These are phyloP conservation scores for Exophiala dermatitidis DNA, from an alignment of 2,329 filamentous ascomycete species.

Conservation along the genomic window DNA sequence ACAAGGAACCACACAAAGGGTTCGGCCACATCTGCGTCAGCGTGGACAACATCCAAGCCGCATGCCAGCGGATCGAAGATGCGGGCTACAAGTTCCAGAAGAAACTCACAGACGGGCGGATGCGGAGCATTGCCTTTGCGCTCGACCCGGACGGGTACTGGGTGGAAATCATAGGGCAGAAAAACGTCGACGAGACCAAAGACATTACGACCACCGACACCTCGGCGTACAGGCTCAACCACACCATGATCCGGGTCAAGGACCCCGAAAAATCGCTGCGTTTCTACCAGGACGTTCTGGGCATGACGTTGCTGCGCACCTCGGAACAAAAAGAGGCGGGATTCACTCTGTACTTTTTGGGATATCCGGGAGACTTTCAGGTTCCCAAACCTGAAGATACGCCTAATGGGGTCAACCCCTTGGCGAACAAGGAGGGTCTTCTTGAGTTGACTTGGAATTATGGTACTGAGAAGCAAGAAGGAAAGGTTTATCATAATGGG, in stretches of 20 bases:
- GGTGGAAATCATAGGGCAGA: constrained; percentile 55
- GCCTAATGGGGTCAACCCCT: constrained; percentile 50
- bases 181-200: constrained; percentile 64
- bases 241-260: constrained; percentile 85
- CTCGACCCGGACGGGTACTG: constrained; percentile 84
- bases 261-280: constrained; percentile 64
- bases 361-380: constrained; percentile 58
- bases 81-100: constrained; percentile 93
- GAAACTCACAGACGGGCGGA: constrained; percentile 79
- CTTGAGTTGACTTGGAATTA: constrained; percentile 85
- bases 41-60: constrained; percentile 78
- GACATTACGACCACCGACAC: constrained; percentile 64
- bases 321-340: constrained; percentile 60
- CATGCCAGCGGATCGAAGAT: constrained; percentile 81
- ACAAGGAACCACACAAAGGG: constrained; percentile 75
- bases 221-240: constrained; percentile 61
- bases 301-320: constrained; percentile 75
- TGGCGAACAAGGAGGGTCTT: constrained; percentile 68
- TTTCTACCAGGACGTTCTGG: constrained; percentile 79
- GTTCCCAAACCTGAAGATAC: constrained; percentile 44
- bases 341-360: constrained; percentile 92
- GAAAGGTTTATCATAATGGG: constrained; percentile 83
- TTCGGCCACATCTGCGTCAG: constrained; percentile 83
- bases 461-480: constrained; percentile 67
- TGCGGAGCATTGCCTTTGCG: constrained; percentile 82